Evolutionary conservation across 179 eudicot species (phyloP), one percentile per base, ranked within the genome.

Genomic region (Spergularia azorica): DNA sequence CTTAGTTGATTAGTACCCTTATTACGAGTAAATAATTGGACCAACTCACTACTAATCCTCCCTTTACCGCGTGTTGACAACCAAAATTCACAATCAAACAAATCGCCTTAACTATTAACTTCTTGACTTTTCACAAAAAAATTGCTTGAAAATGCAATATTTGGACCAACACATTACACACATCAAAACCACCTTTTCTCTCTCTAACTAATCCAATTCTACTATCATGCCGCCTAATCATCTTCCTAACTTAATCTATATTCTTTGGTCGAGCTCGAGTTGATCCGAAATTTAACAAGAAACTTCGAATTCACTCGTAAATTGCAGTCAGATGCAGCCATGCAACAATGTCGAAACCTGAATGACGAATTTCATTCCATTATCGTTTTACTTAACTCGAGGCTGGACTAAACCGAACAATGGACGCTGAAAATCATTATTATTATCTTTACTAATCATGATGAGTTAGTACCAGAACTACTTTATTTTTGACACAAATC

Each of bases 51-150:
- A 52, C 52, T 38, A 5, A 1, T 5, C 9, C 54, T 11, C 67
- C 10, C 11, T 6, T 69, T 43, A 46, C 71, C 81, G 81, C 81
- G 81, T 78, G 21, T 72, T 56, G 72, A 78, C 81, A 58, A 64
- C 64, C 32, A 26, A 26, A 26, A 26, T 26, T 26, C 32, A 54
- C 55, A 12, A 56, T 18, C 58, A 26, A 26, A 26, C 32, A 26
- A 26, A 26, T 6, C 48, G 8, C 48, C 48, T 43, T 54, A 11
- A 54, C 13, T 54, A 54, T 54, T 54, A 43, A 43, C 57, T 54
- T 11, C 15, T 54, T 14, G 13, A 10, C 57, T 52, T 14, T 54
- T 54, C 9, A 11, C 3, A 1, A 54, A 10, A 54, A 54, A 54
- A 11, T n/a, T 26, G 32, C 43, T 62, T 12, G 68, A 15, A 62